Evolutionary conservation across 2,329 filamentous ascomycete genomes (phyloP), one percentile per base, ranked within the genome.

Genomic region (Ambrosiella beaveri): DNA sequence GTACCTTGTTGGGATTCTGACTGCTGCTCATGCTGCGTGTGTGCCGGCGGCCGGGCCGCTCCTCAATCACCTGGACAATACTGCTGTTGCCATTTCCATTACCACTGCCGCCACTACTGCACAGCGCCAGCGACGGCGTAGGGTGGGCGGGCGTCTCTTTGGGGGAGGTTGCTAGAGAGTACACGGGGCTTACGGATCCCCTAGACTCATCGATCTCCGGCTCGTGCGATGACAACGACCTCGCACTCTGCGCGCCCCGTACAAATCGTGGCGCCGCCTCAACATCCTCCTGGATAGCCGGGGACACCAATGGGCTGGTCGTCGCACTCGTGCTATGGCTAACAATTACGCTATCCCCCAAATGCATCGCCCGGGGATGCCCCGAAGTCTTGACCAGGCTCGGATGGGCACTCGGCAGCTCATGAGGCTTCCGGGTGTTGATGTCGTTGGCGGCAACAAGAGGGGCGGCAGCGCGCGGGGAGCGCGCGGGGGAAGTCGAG

Each of bases 391-490:
- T 54, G 15, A 41, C 2, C 4, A 54, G 35, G 7, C 13, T 41
- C 2, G 52, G 39, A 3, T 40, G 37, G 37, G 37, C 13, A 7
- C 15, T 35, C 2, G 52, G 52, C 11, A 54, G 7, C 19, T 60
- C 59, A n/a, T 56, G 40, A 5, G 59, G 59, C 41, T 60, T 60
- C 15, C 59, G 55, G 2, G 59, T 60, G 56, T 60, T 60, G 13
- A 57, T 60, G 19, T 60, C 59, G n/a, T 60, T 60, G 56, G 59
- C 44, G 2, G 59, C 53, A 9, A 57, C 55, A 27, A 27, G 27
- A 7, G 59, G 54, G 35, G 59, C 55, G 11, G 50, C 53, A 11
- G 55, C 51, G 3, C 51, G 37, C 7, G 44, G 7, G 45, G 54
- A 15, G 6, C 58, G 44, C 2, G 54, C 57, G 55, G 39, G 35